phyloP scores from a whole-genome alignment of 768 basidiomycete genomes.

The Agaricus subrufescens region DNA sequence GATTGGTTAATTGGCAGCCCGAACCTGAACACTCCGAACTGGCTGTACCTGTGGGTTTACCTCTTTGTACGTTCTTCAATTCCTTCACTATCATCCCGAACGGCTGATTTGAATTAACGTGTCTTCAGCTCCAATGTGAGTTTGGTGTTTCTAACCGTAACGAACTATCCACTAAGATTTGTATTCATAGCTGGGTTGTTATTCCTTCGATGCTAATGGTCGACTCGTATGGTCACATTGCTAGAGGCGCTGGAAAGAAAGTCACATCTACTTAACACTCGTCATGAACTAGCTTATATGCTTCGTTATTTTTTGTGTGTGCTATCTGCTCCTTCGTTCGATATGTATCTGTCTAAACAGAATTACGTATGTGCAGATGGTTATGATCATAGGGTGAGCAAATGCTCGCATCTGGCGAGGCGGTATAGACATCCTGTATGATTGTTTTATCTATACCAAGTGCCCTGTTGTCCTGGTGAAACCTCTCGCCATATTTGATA shows the following conservation, averaged over 20 bases:
- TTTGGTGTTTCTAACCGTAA: conserved; percentile 5
- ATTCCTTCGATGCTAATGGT: conserved; percentile 74
- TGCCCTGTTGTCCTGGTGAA: too few species aligned
- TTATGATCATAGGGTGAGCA: too few species aligned
- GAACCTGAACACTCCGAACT: conserved; percentile 66
- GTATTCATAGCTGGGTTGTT: conserved; percentile 62
- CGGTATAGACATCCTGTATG: too few species aligned
- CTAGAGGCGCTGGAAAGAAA: conserved; percentile 28
- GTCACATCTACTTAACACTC: conserved; percentile 13
- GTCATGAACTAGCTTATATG: not conserved
- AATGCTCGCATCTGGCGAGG: too few species aligned
- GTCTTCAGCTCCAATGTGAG: conserved; percentile 64
- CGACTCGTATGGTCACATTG: conserved; percentile 73
- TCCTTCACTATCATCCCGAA: not conserved
- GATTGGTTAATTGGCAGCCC: conserved; percentile 80
- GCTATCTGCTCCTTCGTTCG: not conserved
- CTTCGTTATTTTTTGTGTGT: not conserved
- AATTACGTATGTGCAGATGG: too few species aligned
- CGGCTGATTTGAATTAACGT: not conserved
- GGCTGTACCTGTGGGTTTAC: conserved; percentile 75
- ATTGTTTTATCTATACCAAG: too few species aligned
- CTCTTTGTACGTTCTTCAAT: conserved; percentile 52
- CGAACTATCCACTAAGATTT: not conserved
- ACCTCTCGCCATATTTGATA: too few species aligned
- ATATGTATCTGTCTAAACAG: too few species aligned